phyloP scores from a whole-genome alignment of 2,329 filamentous ascomycete species.

The Pyrenophora graminea region DNA sequence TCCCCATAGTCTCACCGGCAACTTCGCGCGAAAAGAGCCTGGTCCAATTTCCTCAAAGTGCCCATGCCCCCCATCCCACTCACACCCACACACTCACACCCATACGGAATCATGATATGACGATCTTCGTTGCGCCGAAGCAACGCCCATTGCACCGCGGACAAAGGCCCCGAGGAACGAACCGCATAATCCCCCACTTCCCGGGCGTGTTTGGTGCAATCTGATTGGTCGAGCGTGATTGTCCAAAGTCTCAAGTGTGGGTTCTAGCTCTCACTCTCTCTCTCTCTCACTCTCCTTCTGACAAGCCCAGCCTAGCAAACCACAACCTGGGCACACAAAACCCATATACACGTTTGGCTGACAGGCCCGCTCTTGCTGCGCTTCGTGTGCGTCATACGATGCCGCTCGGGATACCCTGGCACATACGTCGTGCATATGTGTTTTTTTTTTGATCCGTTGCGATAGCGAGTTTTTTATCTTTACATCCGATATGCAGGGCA shows the following conservation, averaged over 20 bases:
- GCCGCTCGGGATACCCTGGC: not conserved
- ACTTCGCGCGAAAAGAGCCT: slow-evolving; percentile 1
- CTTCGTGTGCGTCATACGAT: slow-evolving; percentile 1
- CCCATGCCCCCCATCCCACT: not conserved
- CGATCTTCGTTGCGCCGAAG: slow-evolving; percentile 9
- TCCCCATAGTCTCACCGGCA: not conserved
- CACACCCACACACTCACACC: no score
- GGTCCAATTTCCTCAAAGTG: not conserved
- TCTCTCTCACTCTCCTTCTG: no score
- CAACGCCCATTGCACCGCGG: slow-evolving; percentile 4
- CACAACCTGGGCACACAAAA: no score
- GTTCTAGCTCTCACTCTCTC: no score
- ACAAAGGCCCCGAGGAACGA: slow-evolving; percentile 1
- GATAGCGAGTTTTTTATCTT: no score
- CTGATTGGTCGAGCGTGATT: no score
- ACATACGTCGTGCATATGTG: no score
- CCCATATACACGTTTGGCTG: no score
- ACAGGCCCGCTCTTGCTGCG: not conserved
- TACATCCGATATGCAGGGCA: slow-evolving; percentile 6
- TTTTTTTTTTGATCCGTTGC: no score
- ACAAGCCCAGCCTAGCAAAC: no score
- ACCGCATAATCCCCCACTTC: not conserved
- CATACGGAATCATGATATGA: slow-evolving; percentile 2
- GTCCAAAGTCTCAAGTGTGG: no score
- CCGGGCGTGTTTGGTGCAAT: not conserved